A percentile compares a stretch with the other conserved stretches of the same genome.
phyloP scores from a whole-genome alignment of 345 rosid species.

The Populus deltoides region DNA sequence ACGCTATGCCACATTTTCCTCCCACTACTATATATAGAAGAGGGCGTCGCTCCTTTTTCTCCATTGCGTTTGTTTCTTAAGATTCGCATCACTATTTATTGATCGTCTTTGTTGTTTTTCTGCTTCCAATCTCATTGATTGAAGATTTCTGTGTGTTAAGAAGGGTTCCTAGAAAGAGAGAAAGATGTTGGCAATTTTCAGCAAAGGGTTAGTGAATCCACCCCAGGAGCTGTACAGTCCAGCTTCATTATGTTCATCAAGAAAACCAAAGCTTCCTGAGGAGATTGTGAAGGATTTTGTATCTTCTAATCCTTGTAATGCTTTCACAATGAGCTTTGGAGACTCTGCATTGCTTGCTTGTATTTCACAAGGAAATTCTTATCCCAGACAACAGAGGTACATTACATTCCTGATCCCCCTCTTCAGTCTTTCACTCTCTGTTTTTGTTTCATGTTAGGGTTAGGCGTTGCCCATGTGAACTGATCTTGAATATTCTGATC shows the following conservation, averaged over 20 bases:
- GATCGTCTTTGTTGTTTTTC: background rate
- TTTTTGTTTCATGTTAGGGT: background rate
- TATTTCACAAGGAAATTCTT: slow-evolving; percentile 36
- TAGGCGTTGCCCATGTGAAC: background rate
- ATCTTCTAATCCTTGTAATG: slow-evolving; percentile 45
- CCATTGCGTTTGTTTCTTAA: background rate
- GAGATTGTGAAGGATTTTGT: slow-evolving; percentile 65
- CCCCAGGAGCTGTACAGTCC: slow-evolving; percentile 95
- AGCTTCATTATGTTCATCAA: slow-evolving; percentile 43
- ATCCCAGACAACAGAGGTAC: slow-evolving; percentile 53
- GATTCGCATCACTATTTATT: background rate
- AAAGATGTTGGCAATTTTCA: slow-evolving; percentile 90
- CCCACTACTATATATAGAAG: slow-evolving; percentile 6
- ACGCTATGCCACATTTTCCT: background rate
- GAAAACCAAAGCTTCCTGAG: slow-evolving; percentile 58
- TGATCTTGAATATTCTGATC: background rate
- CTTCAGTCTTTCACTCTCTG: background rate
- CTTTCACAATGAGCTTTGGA: slow-evolving; percentile 69
- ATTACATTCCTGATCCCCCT: background rate
- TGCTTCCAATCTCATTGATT: background rate
- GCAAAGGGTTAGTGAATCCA: slow-evolving; percentile 67
- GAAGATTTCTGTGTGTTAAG: background rate
- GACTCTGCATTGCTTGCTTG: slow-evolving; percentile 68
- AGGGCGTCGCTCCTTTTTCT: background rate
- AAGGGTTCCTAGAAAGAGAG: background rate